These are phyloP conservation scores for Quercus tomentella DNA, from an alignment of 331 rosid species.

Conservation along the genomic window DNA sequence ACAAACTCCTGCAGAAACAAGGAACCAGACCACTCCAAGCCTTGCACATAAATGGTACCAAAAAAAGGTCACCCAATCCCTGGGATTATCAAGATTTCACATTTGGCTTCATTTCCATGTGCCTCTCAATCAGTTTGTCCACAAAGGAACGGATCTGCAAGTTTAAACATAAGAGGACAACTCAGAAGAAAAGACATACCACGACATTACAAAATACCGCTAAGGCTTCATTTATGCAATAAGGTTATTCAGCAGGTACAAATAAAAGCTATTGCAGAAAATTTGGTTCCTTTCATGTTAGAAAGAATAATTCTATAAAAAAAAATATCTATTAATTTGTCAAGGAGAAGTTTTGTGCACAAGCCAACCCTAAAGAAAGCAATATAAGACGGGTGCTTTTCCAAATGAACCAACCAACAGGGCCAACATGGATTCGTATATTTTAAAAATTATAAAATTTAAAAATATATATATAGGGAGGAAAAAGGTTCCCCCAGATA, in stretches of 20 bases:
- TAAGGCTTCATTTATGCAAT: not conserved
- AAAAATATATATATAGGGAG: not conserved
- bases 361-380: not conserved
- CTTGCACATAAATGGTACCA: conserved; percentile 13
- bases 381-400: conserved; percentile 15
- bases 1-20: conserved; percentile 28
- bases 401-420: not conserved
- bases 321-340: not conserved
- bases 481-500: conserved; percentile 1
- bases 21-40: conserved; percentile 20
- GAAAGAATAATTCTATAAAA: not conserved
- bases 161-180: conserved; percentile 15
- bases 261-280: not conserved
- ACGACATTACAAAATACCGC: conserved; percentile 18
- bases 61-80: conserved; percentile 20
- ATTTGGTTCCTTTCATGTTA: not conserved
- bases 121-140: conserved; percentile 84
- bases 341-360: not conserved
- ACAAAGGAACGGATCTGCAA: conserved; percentile 96
- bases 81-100: conserved; percentile 44
- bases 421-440: not conserved
- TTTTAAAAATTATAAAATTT: not conserved
- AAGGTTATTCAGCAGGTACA: not conserved
- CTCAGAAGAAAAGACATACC: conserved; percentile 2
- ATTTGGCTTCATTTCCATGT: conserved; percentile 54